These are phyloP conservation scores for Syzygium jambos DNA, from an alignment of 345 rosid species.

Conservation along the genomic window DNA sequence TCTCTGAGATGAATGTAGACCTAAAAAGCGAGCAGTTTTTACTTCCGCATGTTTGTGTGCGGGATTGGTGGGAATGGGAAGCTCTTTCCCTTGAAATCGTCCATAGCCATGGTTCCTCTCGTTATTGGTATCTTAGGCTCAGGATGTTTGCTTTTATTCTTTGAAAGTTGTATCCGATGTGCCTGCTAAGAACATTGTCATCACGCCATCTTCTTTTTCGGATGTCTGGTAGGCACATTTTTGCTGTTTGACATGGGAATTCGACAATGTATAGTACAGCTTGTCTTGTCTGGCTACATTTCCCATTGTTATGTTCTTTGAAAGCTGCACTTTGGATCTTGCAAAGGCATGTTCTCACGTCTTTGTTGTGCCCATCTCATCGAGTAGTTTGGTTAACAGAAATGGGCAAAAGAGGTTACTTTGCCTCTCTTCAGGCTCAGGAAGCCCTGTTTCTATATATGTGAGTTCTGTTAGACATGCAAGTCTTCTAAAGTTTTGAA, in stretches of 20 bases:
- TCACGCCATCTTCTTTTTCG: background rate
- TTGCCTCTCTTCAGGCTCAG: background rate
- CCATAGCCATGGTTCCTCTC: background rate
- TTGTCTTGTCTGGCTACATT: background rate
- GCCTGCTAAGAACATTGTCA: background rate
- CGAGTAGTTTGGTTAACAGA: background rate
- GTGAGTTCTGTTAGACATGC: background rate
- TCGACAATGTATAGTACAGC: background rate
- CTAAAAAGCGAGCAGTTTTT: background rate
- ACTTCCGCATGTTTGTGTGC: conserved; percentile 12
- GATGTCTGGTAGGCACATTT: background rate
- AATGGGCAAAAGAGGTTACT: background rate
- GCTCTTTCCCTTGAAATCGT: conserved; percentile 12
- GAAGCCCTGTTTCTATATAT: background rate
- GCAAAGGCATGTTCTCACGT: background rate
- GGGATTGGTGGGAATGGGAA: conserved; percentile 6
- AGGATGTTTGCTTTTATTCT: conserved; percentile 3
- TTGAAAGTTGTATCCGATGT: conserved; percentile 5
- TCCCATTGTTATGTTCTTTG: background rate
- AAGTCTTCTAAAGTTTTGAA: background rate
- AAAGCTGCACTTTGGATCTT: background rate
- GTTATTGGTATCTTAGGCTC: conserved; percentile 10
- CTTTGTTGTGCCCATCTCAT: background rate
- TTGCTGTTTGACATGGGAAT: background rate
- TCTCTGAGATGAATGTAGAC: background rate